These are phyloP conservation scores for Penicillium canariense DNA, from an alignment of 495 filamentous ascomycete species.

Conservation along the genomic window DNA sequence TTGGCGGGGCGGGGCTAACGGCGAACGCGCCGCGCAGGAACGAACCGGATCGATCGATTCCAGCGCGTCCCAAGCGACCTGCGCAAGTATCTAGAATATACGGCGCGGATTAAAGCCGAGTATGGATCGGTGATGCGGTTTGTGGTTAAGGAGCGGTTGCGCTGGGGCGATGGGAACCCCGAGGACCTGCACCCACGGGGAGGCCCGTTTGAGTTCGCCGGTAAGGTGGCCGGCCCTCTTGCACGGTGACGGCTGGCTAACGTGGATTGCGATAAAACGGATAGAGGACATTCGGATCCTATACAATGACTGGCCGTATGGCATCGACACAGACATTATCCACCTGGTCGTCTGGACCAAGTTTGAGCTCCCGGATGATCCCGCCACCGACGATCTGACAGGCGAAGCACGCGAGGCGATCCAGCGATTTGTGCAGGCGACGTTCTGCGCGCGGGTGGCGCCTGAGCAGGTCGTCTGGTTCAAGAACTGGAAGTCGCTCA, in stretches of 20 bases:
- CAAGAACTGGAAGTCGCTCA: slow-evolving; percentile 81
- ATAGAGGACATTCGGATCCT: slow-evolving; percentile 71
- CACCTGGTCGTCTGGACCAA: slow-evolving; percentile 93
- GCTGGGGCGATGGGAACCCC: slow-evolving; percentile 52
- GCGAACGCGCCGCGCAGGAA: no score
- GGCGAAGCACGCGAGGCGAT: slow-evolving; percentile 59
- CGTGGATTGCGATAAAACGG: not conserved
- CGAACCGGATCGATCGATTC: slow-evolving; percentile 71
- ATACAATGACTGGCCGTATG: slow-evolving; percentile 91
- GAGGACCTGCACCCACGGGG: slow-evolving; percentile 45
- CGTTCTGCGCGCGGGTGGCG: slow-evolving; percentile 54
- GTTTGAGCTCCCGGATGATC: slow-evolving; percentile 69
- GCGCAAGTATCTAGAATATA: slow-evolving; percentile 68
- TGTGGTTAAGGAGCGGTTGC: slow-evolving; percentile 61
- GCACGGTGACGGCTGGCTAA: not conserved
- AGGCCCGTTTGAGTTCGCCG: slow-evolving; percentile 48
- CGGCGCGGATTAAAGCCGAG: slow-evolving; percentile 55
- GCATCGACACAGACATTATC: slow-evolving; percentile 68
- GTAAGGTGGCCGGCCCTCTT: slow-evolving; percentile 38
- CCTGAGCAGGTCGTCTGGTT: slow-evolving; percentile 72
- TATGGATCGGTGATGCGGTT: slow-evolving; percentile 75
- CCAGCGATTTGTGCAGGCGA: slow-evolving; percentile 62
- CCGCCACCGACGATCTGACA: slow-evolving; percentile 63
- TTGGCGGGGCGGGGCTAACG: not conserved
- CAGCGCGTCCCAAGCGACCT: slow-evolving; percentile 71